A percentile compares a stretch with the other conserved stretches of the same genome.
Evolutionary conservation across 305 asterid genomes (phyloP).

Genomic region (Fraxinus paxiana): DNA sequence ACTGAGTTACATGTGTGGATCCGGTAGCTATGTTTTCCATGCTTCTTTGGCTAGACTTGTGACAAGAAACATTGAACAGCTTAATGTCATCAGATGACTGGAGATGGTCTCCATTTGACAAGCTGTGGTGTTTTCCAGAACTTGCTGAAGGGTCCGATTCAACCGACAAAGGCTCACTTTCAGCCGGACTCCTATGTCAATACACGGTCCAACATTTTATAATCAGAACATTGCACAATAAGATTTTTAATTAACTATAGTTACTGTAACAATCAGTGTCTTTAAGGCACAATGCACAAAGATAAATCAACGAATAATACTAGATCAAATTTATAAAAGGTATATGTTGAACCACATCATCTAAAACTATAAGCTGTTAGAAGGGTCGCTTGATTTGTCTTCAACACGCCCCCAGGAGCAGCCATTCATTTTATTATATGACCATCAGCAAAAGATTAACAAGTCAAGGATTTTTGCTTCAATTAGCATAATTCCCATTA

Average conservation of each 20-base stretch:
- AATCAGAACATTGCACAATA: constrained; percentile 23
- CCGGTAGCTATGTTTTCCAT: constrained; percentile 36
- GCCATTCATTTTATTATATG: not conserved
- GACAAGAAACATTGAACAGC: constrained; percentile 47
- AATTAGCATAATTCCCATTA: not conserved
- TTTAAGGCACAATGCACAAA: not conserved
- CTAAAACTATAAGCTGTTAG: not conserved
- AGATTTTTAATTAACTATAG: not conserved
- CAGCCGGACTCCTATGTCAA: constrained; percentile 68
- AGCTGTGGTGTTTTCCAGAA: constrained; percentile 42
- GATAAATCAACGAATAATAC: not conserved
- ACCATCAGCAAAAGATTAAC: not conserved
- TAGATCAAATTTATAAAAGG: not conserved
- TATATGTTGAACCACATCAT: not conserved
- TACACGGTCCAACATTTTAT: constrained; percentile 8
- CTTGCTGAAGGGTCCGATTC: constrained; percentile 66
- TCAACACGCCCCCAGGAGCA: not conserved
- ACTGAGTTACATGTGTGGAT: constrained; percentile 34
- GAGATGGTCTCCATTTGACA: constrained; percentile 39
- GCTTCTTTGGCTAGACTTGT: constrained; percentile 39
- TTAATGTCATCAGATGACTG: constrained; percentile 28
- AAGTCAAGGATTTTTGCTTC: not conserved
- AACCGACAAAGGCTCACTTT: constrained; percentile 55
- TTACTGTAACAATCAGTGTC: not conserved
- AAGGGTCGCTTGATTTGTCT: not conserved